Evolutionary conservation across 2,329 filamentous ascomycete species (phyloP).

Genomic region (Didymella segeticola): DNA sequence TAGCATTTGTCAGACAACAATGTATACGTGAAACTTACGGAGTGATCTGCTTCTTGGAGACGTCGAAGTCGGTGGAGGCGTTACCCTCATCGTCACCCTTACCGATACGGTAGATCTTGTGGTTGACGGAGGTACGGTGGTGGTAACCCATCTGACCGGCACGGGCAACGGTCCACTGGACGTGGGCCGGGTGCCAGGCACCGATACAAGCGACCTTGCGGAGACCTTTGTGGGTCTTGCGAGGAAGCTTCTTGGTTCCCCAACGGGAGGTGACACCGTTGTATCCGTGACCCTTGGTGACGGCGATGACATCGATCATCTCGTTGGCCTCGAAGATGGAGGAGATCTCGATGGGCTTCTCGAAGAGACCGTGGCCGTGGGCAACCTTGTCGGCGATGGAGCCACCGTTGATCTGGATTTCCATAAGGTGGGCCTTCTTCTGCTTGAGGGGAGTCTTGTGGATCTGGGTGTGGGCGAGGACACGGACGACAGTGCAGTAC

Average conservation of each 20-base stretch:
- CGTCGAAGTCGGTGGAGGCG: conserved; percentile 92
- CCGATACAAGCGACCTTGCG: conserved; percentile 99
- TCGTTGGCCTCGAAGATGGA: conserved; percentile 99
- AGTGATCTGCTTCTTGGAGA: conserved; percentile 99
- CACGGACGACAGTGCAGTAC: conserved; percentile 99
- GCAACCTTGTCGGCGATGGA: conserved; percentile 95
- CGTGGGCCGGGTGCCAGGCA: conserved; percentile 99
- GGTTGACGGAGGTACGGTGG: conserved; percentile 99
- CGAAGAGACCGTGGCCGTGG: conserved; percentile 94
- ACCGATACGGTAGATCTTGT: conserved; percentile 99
- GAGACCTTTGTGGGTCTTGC: conserved; percentile 99
- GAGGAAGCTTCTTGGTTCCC: conserved; percentile 99
- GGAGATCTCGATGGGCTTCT: conserved; percentile 96
- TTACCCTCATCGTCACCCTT: conserved; percentile 90
- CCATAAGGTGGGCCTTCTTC: conserved; percentile 99
- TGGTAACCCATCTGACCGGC: conserved; percentile 99
- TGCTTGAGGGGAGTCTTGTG: conserved; percentile 99
- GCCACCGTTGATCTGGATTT: conserved; percentile 99
- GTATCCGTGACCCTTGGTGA: conserved; percentile 99
- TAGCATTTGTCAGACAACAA: conserved; percentile 33
- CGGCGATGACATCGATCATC: conserved; percentile 98
- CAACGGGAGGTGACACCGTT: conserved; percentile 95
- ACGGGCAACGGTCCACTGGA: conserved; percentile 99
- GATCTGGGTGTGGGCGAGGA: conserved; percentile 99
- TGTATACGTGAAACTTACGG: conserved; percentile 73